phyloP scores from a whole-genome alignment of 2,329 filamentous ascomycete genomes.

The Fusarium sp. region DNA sequence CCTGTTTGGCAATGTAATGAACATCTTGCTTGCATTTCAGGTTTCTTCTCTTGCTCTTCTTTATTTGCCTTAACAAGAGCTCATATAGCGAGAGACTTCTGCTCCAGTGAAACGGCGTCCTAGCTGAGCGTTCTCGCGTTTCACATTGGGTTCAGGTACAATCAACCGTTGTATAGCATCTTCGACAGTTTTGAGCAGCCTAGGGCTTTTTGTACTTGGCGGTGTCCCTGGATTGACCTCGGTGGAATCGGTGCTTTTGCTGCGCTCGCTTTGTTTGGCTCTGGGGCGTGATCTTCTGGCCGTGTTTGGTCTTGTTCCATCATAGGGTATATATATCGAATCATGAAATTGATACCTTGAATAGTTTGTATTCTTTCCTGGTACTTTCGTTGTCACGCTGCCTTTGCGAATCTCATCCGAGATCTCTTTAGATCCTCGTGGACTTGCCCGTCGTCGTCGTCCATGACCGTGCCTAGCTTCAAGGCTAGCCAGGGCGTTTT shows the following conservation, averaged over 20 bases:
- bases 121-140: rapidly evolving
- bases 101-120: no score
- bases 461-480: rapidly evolving
- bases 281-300: rapidly evolving
- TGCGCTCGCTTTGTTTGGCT: rapidly evolving
- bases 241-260: neutral
- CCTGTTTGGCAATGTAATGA: rapidly evolving
- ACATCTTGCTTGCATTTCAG: neutral
- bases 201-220: rapidly evolving
- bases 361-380: rapidly evolving
- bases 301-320: neutral
- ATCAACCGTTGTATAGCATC: neutral
- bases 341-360: rapidly evolving
- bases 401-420: rapidly evolving
- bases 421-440: rapidly evolving
- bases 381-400: rapidly evolving
- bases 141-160: no score
- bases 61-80: no score
- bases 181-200: neutral
- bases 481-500: neutral
- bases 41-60: neutral
- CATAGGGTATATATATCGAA: neutral
- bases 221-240: neutral
- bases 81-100: neutral
- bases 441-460: rapidly evolving